A percentile compares a stretch with the other conserved stretches of the same genome.
These are phyloP conservation scores for Cymbopogon citratus DNA, from an alignment of 176 grass and related monocot genomes.

Conservation along the genomic window DNA sequence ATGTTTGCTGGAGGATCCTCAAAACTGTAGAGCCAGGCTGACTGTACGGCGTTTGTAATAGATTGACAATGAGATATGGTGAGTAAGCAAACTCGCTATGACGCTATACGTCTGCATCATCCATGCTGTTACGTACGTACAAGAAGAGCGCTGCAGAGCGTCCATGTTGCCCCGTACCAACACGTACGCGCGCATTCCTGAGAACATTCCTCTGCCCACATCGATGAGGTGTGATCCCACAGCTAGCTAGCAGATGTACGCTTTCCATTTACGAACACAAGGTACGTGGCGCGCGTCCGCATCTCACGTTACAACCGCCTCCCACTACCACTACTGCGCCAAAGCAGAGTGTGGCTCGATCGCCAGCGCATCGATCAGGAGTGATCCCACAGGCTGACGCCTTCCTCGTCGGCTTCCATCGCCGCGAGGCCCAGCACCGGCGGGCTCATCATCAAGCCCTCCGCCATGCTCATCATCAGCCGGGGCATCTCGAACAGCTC, in stretches of 20 bases:
- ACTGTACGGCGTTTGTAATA: too few relatives aligned
- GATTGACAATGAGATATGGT: too few relatives aligned
- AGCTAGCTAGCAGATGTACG: neutral
- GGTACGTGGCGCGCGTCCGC: neutral
- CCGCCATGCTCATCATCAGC: constrained; percentile 70
- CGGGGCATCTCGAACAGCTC: constrained; percentile 72
- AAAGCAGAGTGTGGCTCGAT: neutral
- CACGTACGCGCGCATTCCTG: neutral
- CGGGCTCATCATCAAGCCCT: constrained; percentile 89
- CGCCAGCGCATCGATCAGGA: constrained; percentile 4
- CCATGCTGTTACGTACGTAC: too few relatives aligned
- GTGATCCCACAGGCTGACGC: constrained; percentile 75
- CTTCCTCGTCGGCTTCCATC: constrained; percentile 2
- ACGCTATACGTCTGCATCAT: too few relatives aligned
- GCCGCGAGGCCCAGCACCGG: constrained; percentile 29
- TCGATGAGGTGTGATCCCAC: neutral
- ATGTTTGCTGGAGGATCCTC: too few relatives aligned
- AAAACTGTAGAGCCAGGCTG: too few relatives aligned
- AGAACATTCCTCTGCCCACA: neutral
- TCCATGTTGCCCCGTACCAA: too few relatives aligned
- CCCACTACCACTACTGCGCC: neutral
- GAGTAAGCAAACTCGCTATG: too few relatives aligned
- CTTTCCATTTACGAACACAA: neutral
- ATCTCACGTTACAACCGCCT: neutral
- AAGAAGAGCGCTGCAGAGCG: too few relatives aligned